These are phyloP conservation scores for Globisporangium barbulae DNA, from an alignment of 352 stramenopile genomes.

Conservation along the genomic window DNA sequence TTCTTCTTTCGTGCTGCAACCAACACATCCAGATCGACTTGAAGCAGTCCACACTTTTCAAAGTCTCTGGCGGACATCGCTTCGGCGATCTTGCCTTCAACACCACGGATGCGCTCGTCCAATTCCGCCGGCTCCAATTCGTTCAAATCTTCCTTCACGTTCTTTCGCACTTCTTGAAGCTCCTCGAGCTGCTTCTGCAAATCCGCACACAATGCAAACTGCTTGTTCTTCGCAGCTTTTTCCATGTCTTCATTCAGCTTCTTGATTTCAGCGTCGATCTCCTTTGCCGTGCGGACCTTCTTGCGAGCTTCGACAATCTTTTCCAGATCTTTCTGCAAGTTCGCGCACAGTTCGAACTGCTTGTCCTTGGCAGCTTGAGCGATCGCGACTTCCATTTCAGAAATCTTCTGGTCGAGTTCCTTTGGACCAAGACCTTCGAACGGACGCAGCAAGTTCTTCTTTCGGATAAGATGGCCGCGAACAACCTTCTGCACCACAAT, in stretches of 20 bases:
- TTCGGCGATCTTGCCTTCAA: slow-evolving; percentile 66
- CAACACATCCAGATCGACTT: slow-evolving; percentile 64
- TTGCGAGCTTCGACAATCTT: slow-evolving; percentile 78
- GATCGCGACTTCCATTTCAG: slow-evolving; percentile 74
- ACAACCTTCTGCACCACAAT: slow-evolving; percentile 74
- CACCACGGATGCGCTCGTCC: slow-evolving; percentile 68
- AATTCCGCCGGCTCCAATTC: slow-evolving; percentile 82
- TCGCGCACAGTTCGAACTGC: slow-evolving; percentile 83
- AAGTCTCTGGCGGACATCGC: slow-evolving; percentile 82
- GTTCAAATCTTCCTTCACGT: slow-evolving; percentile 83
- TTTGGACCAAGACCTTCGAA: slow-evolving; percentile 77
- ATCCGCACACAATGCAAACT: slow-evolving; percentile 78
- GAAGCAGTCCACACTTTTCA: slow-evolving; percentile 68
- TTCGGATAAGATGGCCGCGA: slow-evolving; percentile 69
- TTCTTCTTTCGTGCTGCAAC: slow-evolving; percentile 82
- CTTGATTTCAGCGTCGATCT: slow-evolving; percentile 79
- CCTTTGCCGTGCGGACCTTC: slow-evolving; percentile 83
- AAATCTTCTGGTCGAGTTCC: slow-evolving; percentile 76
- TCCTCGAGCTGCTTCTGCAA: slow-evolving; percentile 80
- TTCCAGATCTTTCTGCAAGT: slow-evolving; percentile 82
- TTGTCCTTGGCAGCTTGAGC: slow-evolving; percentile 74
- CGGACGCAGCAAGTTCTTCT: slow-evolving; percentile 70
- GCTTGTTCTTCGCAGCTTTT: slow-evolving; percentile 59
- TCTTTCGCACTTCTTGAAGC: slow-evolving; percentile 65
- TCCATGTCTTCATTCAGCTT: slow-evolving; percentile 81